Percentiles rank a stretch among this genome's conserved stretches.
phyloP scores from a whole-genome alignment of 495 filamentous ascomycete genomes.

The Aspergillus cavernicola region DNA sequence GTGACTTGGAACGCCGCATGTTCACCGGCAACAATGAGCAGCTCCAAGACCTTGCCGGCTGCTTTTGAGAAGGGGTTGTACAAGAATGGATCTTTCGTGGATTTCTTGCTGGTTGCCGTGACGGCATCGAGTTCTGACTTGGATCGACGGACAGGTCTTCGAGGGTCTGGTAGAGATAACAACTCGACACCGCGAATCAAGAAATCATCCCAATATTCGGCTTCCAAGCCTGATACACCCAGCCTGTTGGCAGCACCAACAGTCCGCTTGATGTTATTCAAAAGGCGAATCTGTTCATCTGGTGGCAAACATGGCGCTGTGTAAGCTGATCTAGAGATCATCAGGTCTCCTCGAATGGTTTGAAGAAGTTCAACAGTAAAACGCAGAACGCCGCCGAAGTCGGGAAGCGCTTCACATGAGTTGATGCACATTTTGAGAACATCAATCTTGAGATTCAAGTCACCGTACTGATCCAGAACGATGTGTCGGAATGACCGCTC shows the following conservation, averaged over 20 bases:
- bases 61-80: conserved; percentile 84
- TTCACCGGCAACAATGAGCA: conserved; percentile 73
- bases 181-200: conserved; percentile 78
- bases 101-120: conserved; percentile 44
- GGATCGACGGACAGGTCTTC: conserved; percentile 65
- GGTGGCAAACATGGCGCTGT: conserved; percentile 61
- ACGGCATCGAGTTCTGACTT: conserved; percentile 67
- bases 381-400: conserved; percentile 80
- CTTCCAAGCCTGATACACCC: conserved; percentile 63
- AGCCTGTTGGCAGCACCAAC: conserved; percentile 69
- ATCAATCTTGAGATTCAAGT: conserved; percentile 69
- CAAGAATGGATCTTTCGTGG: conserved; percentile 79
- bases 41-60: conserved; percentile 56
- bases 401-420: conserved; percentile 88
- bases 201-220: conserved; percentile 96
- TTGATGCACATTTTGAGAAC: conserved; percentile 81
- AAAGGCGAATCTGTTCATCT: conserved; percentile 80
- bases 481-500: conserved; percentile 42
- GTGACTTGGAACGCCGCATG: conserved; percentile 70
- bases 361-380: conserved; percentile 81
- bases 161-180: conserved; percentile 46
- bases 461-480: conserved; percentile 40
- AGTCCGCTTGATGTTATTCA: conserved; percentile 80
- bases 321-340: conserved; percentile 50
- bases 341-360: conserved; percentile 69